Evolutionary conservation across 2,329 filamentous ascomycete genomes (phyloP).

Genomic region (Aspergillus arachidicola): DNA sequence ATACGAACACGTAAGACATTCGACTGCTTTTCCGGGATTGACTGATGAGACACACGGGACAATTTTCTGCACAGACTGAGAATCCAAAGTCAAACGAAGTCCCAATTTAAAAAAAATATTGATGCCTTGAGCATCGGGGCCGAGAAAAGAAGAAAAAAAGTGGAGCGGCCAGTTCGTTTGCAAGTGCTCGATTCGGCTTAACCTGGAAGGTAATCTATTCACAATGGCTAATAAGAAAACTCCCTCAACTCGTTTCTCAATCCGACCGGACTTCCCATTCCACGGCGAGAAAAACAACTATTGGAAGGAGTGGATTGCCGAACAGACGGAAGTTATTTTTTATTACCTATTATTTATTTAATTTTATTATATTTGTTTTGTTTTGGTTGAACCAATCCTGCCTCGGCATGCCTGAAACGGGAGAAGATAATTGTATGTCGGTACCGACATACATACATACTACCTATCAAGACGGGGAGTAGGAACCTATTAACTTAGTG

Average conservation of each 20-base stretch:
- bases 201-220: neutral
- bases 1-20: neutral
- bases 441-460: neutral
- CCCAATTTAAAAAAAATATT: constrained; percentile 1
- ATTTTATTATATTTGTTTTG: neutral
- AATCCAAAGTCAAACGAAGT: neutral
- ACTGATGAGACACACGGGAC: neutral
- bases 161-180: constrained; percentile 3
- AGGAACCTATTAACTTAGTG: neutral
- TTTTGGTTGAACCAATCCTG: neutral
- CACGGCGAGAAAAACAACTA: neutral
- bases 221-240: neutral
- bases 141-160: neutral
- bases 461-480: too few relatives aligned
- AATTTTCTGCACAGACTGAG: neutral
- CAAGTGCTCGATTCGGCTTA: neutral
- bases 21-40: neutral
- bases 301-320: neutral
- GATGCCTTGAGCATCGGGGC: constrained; percentile 10
- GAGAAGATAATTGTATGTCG: neutral
- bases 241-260: neutral
- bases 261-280: neutral
- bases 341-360: too few relatives aligned
- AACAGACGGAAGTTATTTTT: too few relatives aligned
- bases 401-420: neutral